These are phyloP conservation scores for Citrus reticulata DNA, from an alignment of 345 rosid species.

Conservation along the genomic window DNA sequence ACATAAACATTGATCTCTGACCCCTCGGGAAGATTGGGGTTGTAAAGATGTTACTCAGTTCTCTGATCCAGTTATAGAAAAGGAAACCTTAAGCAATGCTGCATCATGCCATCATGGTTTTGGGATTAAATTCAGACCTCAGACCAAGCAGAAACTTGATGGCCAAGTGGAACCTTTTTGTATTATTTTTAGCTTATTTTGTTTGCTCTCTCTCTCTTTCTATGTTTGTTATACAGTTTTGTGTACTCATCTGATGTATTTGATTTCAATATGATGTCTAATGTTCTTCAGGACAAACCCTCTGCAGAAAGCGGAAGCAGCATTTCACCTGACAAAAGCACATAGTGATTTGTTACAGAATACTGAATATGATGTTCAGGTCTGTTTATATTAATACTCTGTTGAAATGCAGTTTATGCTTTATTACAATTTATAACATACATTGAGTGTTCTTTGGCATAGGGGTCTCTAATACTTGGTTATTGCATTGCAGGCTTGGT, in stretches of 20 bases:
- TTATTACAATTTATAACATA: background rate
- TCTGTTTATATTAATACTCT: background rate
- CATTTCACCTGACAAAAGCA: slow-evolving; percentile 22
- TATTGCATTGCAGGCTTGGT: slow-evolving; percentile 27
- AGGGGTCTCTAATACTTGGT: background rate
- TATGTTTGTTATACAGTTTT: background rate
- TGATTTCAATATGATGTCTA: background rate
- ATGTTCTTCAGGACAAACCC: slow-evolving; percentile 23
- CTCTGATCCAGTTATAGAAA: background rate
- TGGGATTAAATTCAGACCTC: background rate
- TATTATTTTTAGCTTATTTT: background rate
- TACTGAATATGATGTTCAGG: slow-evolving; percentile 33
- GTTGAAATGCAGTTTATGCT: background rate
- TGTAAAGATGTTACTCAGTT: background rate
- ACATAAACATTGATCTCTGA: background rate
- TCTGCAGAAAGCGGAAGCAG: slow-evolving; percentile 21
- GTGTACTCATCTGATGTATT: background rate
- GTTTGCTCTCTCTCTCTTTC: background rate
- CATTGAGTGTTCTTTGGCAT: background rate
- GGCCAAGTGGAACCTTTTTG: background rate
- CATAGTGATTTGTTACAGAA: slow-evolving; percentile 17
- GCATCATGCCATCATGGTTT: background rate
- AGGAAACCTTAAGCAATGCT: background rate
- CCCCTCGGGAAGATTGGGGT: background rate
- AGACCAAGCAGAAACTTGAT: background rate